Evolutionary conservation across 2,329 filamentous ascomycete species (phyloP).

Genomic region (Neoarthrinium moseri): DNA sequence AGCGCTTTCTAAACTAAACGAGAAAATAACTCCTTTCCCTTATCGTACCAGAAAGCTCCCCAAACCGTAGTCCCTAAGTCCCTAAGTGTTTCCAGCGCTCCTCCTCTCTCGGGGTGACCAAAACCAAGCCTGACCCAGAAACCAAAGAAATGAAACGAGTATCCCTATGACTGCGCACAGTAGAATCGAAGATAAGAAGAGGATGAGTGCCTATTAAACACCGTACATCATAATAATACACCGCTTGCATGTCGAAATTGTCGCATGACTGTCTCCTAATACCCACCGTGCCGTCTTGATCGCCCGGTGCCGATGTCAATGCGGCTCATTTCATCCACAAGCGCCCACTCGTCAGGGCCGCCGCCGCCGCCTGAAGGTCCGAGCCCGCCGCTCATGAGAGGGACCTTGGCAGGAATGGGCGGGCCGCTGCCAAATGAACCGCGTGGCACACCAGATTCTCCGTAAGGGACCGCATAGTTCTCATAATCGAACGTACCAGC

Average conservation of each 20-base stretch:
- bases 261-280: conserved; percentile 15
- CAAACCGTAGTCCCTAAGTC: not conserved
- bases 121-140: too few species aligned
- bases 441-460: conserved; percentile 24
- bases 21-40: too few species aligned
- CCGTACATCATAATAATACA: not conserved
- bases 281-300: conserved; percentile 45
- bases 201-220: too few species aligned
- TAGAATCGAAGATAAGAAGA: not conserved
- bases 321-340: conserved; percentile 69
- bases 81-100: not conserved
- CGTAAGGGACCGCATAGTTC: conserved; percentile 45
- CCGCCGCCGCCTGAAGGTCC: conserved; percentile 31
- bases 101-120: not conserved
- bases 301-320: conserved; percentile 66
- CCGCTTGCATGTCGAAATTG: not conserved
- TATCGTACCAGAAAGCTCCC: too few species aligned
- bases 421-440: conserved; percentile 42
- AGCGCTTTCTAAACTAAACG: too few species aligned
- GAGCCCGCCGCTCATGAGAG: conserved; percentile 44
- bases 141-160: not conserved
- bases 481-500: conserved; percentile 55
- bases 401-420: conserved; percentile 70
- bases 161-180: not conserved
- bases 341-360: conserved; percentile 52